Evolutionary conservation across 2,329 filamentous ascomycete genomes (phyloP), one percentile per base, ranked within the genome.

Genomic region (Ophiobolus disseminans): DNA sequence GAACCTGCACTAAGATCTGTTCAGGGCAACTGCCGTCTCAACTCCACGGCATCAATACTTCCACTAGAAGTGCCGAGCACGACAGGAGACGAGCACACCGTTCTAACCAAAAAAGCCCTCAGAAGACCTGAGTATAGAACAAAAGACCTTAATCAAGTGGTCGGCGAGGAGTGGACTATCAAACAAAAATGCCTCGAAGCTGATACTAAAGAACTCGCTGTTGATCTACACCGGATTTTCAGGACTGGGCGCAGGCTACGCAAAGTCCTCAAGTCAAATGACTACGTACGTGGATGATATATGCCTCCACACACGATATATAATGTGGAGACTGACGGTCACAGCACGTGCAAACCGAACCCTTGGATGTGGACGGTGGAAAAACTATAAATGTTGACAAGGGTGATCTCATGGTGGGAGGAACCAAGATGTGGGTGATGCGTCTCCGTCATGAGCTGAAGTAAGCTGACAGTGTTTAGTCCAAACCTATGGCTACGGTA

Each of bases 401-500:
- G n/a, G n/a, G n/a, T n/a, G n/a, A n/a, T n/a, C n/a, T n/a, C n/a
- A n/a, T n/a, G n/a, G n/a, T n/a, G n/a, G n/a, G n/a, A n/a, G n/a
- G n/a, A n/a, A n/a, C n/a, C n/a, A n/a, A n/a, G n/a, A n/a, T n/a
- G n/a, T n/a, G n/a, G n/a, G n/a, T n/a, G n/a, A n/a, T n/a, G n/a
- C n/a, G n/a, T n/a, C n/a, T n/a, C n/a, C n/a, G n/a, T n/a, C n/a
- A n/a, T n/a, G n/a, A n/a, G n/a, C n/a, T n/a, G n/a, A n/a, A n/a
- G n/a, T n/a, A n/a, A n/a, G n/a, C n/a, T n/a, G n/a, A n/a, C n/a
- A n/a, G n/a, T n/a, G n/a, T n/a, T n/a, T n/a, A 48, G 45, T 22
- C 45, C 45, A 1, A 48, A 42, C 31, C 38, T 48, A 23, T 48
- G 45, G 45, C 14, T 48, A 9, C 19, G 43, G 43, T 46, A 39